Evolutionary conservation across 139 green algal species (phyloP).

Genomic region (Chlamydomonas eustigma): DNA sequence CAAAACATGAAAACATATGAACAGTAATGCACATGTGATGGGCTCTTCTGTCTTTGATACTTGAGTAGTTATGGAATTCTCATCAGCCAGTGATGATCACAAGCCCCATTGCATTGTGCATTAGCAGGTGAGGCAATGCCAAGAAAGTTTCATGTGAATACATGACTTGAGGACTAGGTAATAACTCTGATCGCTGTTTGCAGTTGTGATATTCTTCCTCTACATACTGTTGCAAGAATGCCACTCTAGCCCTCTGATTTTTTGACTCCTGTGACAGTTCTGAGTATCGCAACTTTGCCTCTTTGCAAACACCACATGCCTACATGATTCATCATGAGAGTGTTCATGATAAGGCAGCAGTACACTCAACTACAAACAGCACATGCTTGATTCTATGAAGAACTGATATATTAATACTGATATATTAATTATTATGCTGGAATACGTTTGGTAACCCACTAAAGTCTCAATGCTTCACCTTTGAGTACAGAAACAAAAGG

Average conservation of each 20-base stretch:
- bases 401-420: neutral
- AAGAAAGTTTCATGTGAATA: neutral
- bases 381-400: neutral
- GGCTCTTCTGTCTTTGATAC: no score
- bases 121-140: no score
- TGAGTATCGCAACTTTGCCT: neutral
- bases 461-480: neutral
- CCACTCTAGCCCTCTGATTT: neutral
- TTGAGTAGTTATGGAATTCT: no score
- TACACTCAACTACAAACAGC: neutral
- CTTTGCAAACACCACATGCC: constrained; percentile 17
- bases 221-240: neutral
- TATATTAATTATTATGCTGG: neutral
- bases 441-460: neutral
- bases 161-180: neutral
- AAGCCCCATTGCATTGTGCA: no score
- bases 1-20: no score
- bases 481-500: neutral
- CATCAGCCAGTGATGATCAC: no score
- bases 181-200: neutral
- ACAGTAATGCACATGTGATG: no score
- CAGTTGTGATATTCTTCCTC: neutral
- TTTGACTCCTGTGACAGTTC: constrained; percentile 6
- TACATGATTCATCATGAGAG: no score
- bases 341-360: neutral